phyloP scores from a whole-genome alignment of 345 rosid species.

The Citrus unshiu region DNA sequence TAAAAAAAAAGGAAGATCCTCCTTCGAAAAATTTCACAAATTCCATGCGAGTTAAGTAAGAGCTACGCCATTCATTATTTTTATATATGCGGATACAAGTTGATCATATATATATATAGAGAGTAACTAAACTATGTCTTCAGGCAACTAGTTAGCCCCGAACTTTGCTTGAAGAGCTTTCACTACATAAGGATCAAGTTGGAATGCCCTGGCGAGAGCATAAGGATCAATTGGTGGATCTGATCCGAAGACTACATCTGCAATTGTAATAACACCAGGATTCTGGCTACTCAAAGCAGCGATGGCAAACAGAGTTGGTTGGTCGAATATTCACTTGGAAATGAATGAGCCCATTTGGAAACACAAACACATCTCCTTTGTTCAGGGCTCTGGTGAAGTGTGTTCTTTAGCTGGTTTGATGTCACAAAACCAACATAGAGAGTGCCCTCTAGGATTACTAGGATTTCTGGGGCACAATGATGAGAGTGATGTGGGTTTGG shows the following conservation, averaged over 20 bases:
- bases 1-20: no score
- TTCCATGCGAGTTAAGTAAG: no score
- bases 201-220: slow-evolving; percentile 23
- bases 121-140: no score
- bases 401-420: slow-evolving; percentile 13
- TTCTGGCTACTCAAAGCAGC: slow-evolving; percentile 21
- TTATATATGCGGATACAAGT: neutral
- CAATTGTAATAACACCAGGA: slow-evolving; percentile 11
- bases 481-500: slow-evolving; percentile 33
- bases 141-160: neutral
- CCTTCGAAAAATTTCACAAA: no score
- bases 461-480: slow-evolving; percentile 24
- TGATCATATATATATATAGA: no score
- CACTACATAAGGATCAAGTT: slow-evolving; percentile 3
- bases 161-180: slow-evolving; percentile 11
- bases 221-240: slow-evolving; percentile 13
- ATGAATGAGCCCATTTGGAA: slow-evolving; percentile 24
- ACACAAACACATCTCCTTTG: slow-evolving; percentile 23
- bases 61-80: neutral
- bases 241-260: slow-evolving; percentile 16
- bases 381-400: neutral
- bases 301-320: slow-evolving; percentile 8
- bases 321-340: slow-evolving; percentile 20
- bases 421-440: slow-evolving; percentile 26
- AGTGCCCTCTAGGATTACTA: slow-evolving; percentile 20